Evolutionary conservation across 2,329 filamentous ascomycete genomes (phyloP).

Genomic region (Hansfordia pulvinata): DNA sequence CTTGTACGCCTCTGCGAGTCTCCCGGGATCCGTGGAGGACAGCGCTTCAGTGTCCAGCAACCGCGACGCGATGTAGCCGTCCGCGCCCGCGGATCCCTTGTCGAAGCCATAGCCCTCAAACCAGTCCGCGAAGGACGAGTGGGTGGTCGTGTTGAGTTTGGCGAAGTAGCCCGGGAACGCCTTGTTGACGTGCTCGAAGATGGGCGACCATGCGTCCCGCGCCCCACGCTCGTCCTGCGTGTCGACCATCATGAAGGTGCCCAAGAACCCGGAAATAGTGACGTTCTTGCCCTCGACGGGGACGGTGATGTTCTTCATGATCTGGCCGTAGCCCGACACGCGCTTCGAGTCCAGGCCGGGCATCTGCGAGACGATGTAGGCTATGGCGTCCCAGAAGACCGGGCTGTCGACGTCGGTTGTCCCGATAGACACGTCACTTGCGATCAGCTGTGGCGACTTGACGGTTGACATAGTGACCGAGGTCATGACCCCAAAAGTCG

Average conservation of each 20-base stretch:
- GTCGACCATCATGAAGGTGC: slow-evolving; percentile 21
- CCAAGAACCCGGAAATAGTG: slow-evolving; percentile 17
- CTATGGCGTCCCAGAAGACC: slow-evolving; percentile 30
- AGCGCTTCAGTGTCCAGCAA: slow-evolving; percentile 25
- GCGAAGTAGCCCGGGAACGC: slow-evolving; percentile 20
- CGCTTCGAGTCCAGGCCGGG: slow-evolving; percentile 34
- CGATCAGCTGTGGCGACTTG: slow-evolving; percentile 17
- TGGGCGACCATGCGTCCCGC: slow-evolving; percentile 20
- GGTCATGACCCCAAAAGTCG: slow-evolving; percentile 46
- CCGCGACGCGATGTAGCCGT: slow-evolving; percentile 25
- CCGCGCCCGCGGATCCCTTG: slow-evolving; percentile 17
- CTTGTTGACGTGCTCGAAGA: slow-evolving; percentile 22
- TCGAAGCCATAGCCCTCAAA: slow-evolving; percentile 21
- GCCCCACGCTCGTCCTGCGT: too few species aligned
- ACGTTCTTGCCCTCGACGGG: slow-evolving; percentile 16
- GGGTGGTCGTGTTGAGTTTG: slow-evolving; percentile 7
- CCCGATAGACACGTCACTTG: slow-evolving; percentile 13
- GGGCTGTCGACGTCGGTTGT: slow-evolving; percentile 15
- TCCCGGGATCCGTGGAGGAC: slow-evolving; percentile 17
- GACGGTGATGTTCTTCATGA: slow-evolving; percentile 22
- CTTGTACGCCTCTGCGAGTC: slow-evolving; percentile 22
- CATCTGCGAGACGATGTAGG: slow-evolving; percentile 29
- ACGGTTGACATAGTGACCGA: slow-evolving; percentile 41
- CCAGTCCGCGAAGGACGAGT: slow-evolving; percentile 22
- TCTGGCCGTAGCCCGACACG: slow-evolving; percentile 31